Percentiles rank a stretch among this genome's conserved stretches.
Conservation (phyloP, 2,329 filamentous ascomycete genomes). For the Aaosphaeria arxii region DNA sequence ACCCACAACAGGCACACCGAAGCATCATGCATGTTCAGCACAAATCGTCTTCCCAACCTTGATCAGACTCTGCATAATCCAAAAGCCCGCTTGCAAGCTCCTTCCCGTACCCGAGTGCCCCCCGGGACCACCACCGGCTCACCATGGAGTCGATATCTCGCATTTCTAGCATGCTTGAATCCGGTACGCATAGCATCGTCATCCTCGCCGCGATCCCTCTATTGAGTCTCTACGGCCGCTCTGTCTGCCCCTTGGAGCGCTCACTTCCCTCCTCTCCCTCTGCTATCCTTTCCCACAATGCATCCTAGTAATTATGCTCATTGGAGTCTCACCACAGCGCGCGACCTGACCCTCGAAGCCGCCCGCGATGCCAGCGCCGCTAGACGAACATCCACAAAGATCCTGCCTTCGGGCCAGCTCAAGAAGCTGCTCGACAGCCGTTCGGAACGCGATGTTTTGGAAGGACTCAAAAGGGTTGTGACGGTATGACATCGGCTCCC, state of each 20-base stretch:
- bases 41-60: conserved; percentile 16
- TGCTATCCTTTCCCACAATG: conserved; percentile 13
- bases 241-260: not conserved
- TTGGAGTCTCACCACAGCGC: conserved; percentile 59
- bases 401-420: conserved; percentile 76
- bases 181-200: conserved; percentile 60
- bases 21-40: conserved; percentile 8
- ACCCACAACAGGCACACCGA: too few species aligned
- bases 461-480: conserved; percentile 84
- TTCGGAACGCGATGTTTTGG: conserved; percentile 87
- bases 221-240: not conserved
- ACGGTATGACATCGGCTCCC: conserved; percentile 56
- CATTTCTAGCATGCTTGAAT: conserved; percentile 92
- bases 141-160: conserved; percentile 93
- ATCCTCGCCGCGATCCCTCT: conserved; percentile 1
- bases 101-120: conserved; percentile 8
- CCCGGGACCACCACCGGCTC: conserved; percentile 6
- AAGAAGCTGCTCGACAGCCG: conserved; percentile 94
- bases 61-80: conserved; percentile 22
- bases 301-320: conserved; percentile 39
- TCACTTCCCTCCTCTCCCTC: not conserved
- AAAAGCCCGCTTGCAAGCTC: not conserved
- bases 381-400: conserved; percentile 56
- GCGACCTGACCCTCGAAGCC: conserved; percentile 95
- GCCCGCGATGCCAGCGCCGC: conserved; percentile 75